A percentile compares a stretch with the other conserved stretches of the same genome.
Conservation (phyloP, 208 protist genomes). For the Acanthamoeba pearcei region DNA sequence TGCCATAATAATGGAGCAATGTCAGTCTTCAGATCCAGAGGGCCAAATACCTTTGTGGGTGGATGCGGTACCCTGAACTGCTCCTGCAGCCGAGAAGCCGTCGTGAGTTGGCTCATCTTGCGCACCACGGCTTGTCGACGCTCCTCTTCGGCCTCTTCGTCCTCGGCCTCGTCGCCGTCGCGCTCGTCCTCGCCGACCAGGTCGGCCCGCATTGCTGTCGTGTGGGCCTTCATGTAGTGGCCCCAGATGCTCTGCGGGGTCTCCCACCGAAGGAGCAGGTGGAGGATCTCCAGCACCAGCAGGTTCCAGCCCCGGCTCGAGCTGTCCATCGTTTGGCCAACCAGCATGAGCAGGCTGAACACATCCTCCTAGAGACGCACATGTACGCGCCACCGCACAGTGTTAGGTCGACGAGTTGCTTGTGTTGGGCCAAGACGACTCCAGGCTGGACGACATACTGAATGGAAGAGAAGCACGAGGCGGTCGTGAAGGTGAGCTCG, state of each 20-base stretch:
- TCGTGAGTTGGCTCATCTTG: slow-evolving; percentile 25
- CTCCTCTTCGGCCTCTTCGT: slow-evolving; percentile 24
- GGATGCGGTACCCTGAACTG: neutral
- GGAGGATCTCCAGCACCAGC: slow-evolving; percentile 64
- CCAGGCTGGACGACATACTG: neutral
- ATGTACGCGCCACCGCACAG: neutral
- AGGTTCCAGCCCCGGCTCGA: slow-evolving; percentile 19
- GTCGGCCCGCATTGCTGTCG: neutral
- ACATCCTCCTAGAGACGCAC: slow-evolving; percentile 19
- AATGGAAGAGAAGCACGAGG: slow-evolving; percentile 46
- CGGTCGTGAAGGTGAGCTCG: slow-evolving; percentile 33
- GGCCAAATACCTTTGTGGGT: neutral
- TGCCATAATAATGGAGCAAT: no score
- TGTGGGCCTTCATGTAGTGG: neutral
- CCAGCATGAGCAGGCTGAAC: slow-evolving; percentile 42
- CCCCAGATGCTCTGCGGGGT: slow-evolving; percentile 53
- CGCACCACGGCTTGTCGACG: neutral
- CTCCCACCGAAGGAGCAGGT: slow-evolving; percentile 34
- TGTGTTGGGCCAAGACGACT: neutral
- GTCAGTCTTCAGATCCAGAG: neutral
- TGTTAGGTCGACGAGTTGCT: neutral
- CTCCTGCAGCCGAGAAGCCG: slow-evolving; percentile 19
- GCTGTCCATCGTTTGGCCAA: slow-evolving; percentile 33
- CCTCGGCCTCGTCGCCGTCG: neutral
- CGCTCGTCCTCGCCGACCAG: neutral